phyloP scores from a whole-genome alignment of 495 filamentous ascomycete genomes.

The Tetracladium marchalianum region DNA sequence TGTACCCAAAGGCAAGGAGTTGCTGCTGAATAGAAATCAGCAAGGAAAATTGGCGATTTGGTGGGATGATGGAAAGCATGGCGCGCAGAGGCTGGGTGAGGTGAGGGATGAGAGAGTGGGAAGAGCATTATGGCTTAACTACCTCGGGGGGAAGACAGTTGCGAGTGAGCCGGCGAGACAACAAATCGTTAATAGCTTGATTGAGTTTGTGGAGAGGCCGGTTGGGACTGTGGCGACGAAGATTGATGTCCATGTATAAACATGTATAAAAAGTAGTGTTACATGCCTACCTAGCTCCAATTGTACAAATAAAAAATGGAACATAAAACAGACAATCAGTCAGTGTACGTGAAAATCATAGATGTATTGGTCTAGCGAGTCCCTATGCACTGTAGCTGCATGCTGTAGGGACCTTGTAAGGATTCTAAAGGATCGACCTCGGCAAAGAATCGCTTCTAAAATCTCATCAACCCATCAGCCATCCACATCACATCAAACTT shows the following conservation, averaged over 20 bases:
- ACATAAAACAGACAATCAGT: too few relatives aligned
- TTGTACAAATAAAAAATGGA: too few relatives aligned
- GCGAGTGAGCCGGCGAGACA: conserved; percentile 72
- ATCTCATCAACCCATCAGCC: background rate
- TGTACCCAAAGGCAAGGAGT: conserved; percentile 63
- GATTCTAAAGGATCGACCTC: too few relatives aligned
- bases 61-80: conserved; percentile 47
- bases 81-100: conserved; percentile 48
- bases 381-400: too few relatives aligned
- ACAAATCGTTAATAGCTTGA: conserved; percentile 77
- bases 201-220: conserved; percentile 81
- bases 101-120: conserved; percentile 72
- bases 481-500: background rate
- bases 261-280: background rate
- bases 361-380: too few relatives aligned
- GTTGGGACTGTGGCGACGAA: conserved; percentile 75
- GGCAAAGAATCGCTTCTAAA: background rate
- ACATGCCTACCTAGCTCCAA: too few relatives aligned
- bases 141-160: conserved; percentile 77
- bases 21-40: conserved; percentile 61
- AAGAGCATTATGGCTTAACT: conserved; percentile 79
- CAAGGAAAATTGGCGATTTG: conserved; percentile 57
- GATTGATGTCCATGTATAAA: conserved; percentile 31
- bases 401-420: too few relatives aligned
- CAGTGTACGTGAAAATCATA: too few relatives aligned